phyloP scores from a whole-genome alignment of 192 early-diverging fungal genomes.

The Coemansia sp. region DNA sequence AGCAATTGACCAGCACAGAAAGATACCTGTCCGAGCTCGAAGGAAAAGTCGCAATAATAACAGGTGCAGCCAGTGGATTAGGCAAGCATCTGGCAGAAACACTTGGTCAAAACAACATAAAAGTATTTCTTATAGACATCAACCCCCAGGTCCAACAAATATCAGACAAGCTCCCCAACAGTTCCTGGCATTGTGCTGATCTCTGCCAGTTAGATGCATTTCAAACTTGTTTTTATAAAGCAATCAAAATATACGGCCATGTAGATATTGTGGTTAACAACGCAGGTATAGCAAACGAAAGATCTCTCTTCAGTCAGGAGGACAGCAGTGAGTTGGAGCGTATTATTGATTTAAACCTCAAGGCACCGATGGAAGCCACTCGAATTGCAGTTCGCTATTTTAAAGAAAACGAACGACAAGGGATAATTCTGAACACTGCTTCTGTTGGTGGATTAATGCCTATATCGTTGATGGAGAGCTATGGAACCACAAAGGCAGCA shows the following conservation, averaged over 20 bases:
- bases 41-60: slow-evolving; percentile 40
- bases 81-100: slow-evolving; percentile 29
- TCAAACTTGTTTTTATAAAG: slow-evolving; percentile 44
- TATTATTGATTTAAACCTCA: slow-evolving; percentile 69
- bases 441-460: slow-evolving; percentile 67
- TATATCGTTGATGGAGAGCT: slow-evolving; percentile 63
- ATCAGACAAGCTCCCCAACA: slow-evolving; percentile 6
- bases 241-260: slow-evolving; percentile 56
- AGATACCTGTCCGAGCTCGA: slow-evolving; percentile 20
- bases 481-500: slow-evolving; percentile 76
- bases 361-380: slow-evolving; percentile 73
- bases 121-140: slow-evolving; percentile 39
- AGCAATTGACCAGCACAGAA: slow-evolving; percentile 9
- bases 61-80: slow-evolving; percentile 48
- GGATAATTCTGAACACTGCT: slow-evolving; percentile 72
- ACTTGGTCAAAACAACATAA: slow-evolving; percentile 17
- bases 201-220: slow-evolving; percentile 41
- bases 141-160: slow-evolving; percentile 14
- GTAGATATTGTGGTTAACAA: slow-evolving; percentile 65
- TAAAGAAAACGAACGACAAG: slow-evolving; percentile 44
- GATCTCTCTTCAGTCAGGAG: slow-evolving; percentile 53
- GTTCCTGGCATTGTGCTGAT: slow-evolving; percentile 46
- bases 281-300: slow-evolving; percentile 60
- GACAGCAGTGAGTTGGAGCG: slow-evolving; percentile 58
- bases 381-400: slow-evolving; percentile 68